These are phyloP conservation scores for Phymatotrichopsis omnivora DNA, from an alignment of 2,329 filamentous ascomycete species.

Conservation along the genomic window DNA sequence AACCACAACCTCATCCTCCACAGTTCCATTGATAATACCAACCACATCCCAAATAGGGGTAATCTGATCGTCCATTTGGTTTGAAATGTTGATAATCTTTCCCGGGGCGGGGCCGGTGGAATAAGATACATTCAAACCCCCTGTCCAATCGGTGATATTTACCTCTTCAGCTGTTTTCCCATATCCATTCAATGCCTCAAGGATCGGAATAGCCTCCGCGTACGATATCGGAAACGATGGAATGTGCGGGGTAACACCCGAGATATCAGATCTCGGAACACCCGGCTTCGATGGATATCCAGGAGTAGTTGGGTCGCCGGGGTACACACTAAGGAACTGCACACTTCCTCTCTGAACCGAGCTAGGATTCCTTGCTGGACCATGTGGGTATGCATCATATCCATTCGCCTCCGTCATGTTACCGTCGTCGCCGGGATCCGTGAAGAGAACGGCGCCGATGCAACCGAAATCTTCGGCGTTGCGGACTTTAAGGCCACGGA, in stretches of 20 bases:
- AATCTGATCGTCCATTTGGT: slow-evolving; percentile 70
- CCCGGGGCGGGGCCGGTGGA: slow-evolving; percentile 69
- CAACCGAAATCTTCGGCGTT: slow-evolving; percentile 83
- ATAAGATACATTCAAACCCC: slow-evolving; percentile 65
- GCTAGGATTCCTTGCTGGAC: slow-evolving; percentile 76
- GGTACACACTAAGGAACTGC: slow-evolving; percentile 62
- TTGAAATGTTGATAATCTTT: slow-evolving; percentile 61
- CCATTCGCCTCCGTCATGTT: slow-evolving; percentile 72
- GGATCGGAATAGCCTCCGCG: slow-evolving; percentile 69
- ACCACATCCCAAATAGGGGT: slow-evolving; percentile 87
- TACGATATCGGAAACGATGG: slow-evolving; percentile 90
- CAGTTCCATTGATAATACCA: slow-evolving; percentile 78
- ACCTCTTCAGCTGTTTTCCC: slow-evolving; percentile 69
- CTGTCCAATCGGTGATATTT: slow-evolving; percentile 54
- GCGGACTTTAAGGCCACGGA: slow-evolving; percentile 86
- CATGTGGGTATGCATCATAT: slow-evolving; percentile 66
- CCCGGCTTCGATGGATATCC: slow-evolving; percentile 90
- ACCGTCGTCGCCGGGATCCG: slow-evolving; percentile 82
- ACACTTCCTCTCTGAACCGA: slow-evolving; percentile 83
- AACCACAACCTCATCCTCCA: slow-evolving; percentile 63
- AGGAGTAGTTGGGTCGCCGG: slow-evolving; percentile 62
- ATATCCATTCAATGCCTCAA: slow-evolving; percentile 83
- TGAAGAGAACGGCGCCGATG: slow-evolving; percentile 75
- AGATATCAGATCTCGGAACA: slow-evolving; percentile 61
- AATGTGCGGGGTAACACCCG: slow-evolving; percentile 66